Base-by-base conservation (phyloP, 805 yeast species). In the Cyberlindnera mycetangii region DNA sequence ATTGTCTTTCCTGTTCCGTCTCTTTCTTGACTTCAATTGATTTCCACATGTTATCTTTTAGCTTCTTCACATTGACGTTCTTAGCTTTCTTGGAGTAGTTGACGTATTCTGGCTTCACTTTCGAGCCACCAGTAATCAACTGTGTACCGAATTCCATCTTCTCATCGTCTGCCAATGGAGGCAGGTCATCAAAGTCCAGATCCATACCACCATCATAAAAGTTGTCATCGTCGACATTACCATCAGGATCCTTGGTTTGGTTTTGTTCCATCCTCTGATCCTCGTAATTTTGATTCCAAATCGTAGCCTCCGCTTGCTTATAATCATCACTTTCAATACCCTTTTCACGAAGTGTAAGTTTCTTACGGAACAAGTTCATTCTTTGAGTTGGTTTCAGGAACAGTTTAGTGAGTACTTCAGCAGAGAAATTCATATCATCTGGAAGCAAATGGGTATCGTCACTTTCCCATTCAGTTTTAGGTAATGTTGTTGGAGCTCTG, bases 11-110 rank as follows among this genome's bases (percentile, higher is more conserved):
- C 9, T 37, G 33, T 3, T 31, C 36, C 3, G 25, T 38, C 20
- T 43, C 51, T 19, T 32, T 46, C 32, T 25, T 49, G 15, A 12
- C 32, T 17, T 66, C 68, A 5, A 81, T 67, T 1, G 77, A 71
- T 25, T 70, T 70, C 95, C 96, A 89, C 32, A 89, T 56, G 55
- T 85, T 86, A 43, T 81, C 83, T 66, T 89, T 89, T 41, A 89
- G 69, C 20, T 69, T 66, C 50, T 79, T 76, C 27, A 89, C 85
- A 57, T 89, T 90, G 22, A 89, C 93, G 49, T 79, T 76, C 60
- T 88, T 89, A 5, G 96, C 88, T 7, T 79, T 77, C 39, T 81
- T 72, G 2, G 95, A 81, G 57, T 78, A 86, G 48, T 72, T 76
- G 18, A 82, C 72, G 43, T 72, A 66, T 19, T 70, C 74, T 2